Evolutionary conservation across 164 flowering plant species (phyloP).

Genomic region (Chimonanthus praecox): DNA sequence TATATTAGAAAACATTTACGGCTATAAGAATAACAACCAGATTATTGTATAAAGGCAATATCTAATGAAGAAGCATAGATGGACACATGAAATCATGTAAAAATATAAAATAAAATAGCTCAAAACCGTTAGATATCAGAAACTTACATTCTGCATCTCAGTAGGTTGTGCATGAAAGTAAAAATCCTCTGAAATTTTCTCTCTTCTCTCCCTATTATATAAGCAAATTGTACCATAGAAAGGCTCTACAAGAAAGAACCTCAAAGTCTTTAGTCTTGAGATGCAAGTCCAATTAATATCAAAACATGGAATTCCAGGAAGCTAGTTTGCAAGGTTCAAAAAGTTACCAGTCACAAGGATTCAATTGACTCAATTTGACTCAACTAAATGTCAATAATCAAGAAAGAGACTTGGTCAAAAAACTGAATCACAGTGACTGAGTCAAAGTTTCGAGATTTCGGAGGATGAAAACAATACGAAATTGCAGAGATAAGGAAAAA

Average conservation of each 20-base stretch:
- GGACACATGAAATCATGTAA: background rate
- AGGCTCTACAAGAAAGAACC: constrained; percentile 59
- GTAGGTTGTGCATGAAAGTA: constrained; percentile 57
- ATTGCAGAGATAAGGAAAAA: background rate
- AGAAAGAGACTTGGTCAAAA: too few species aligned
- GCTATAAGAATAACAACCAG: background rate
- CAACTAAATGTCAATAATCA: too few species aligned
- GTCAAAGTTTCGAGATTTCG: too few species aligned
- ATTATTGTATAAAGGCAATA: too few species aligned
- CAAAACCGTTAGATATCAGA: background rate
- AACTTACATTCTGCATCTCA: constrained; percentile 79
- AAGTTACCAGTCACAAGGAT: too few species aligned
- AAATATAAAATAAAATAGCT: background rate
- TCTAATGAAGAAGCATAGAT: background rate
- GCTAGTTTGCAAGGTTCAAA: background rate
- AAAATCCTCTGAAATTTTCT: constrained; percentile 93
- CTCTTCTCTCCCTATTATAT: constrained; percentile 89
- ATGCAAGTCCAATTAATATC: background rate
- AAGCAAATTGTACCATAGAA: constrained; percentile 93
- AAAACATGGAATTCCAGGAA: background rate
- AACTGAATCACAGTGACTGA: too few species aligned
- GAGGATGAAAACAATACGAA: background rate
- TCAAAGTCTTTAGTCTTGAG: background rate
- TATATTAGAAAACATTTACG: background rate
- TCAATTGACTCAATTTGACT: too few species aligned